Evolutionary conservation across 495 filamentous ascomycete species (phyloP), one percentile per base, ranked within the genome.

Genomic region (Penicillium desertorum): DNA sequence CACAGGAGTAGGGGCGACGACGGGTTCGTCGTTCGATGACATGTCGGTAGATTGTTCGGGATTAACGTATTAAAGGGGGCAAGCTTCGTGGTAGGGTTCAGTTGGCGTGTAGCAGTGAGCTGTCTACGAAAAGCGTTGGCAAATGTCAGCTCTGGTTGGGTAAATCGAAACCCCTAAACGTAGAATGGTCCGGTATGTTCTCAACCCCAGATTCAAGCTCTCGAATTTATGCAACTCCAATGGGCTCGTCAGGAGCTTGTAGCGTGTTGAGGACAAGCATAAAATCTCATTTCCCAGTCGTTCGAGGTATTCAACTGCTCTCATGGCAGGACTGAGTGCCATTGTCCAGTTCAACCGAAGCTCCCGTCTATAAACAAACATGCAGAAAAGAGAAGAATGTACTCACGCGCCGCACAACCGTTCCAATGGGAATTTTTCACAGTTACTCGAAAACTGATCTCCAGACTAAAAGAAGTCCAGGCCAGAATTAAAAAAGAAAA

Each of bases 1-100:
- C 34, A 46, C 32, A n/a, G 53, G 59, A 43, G 60, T 47, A 50
- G 70, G 50, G 17, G 53, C 53, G 16, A 47, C 20, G 22, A 75
- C 46, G 17, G 75, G 68, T 45, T 75, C 75, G 46, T 75, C 75
- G 20, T 65, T 71, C 3, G 75, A 73, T n/a, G 73, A 65, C 75
- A 77, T 77, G 3, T 51, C 54, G 45, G 17, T 29, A 46, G 56
- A 51, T 59, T 51, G 57, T 20, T 51, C 19, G 29, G 25, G 8
- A 54, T 59, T 57, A 51, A 37, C 43, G 51, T 48, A 54, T 58
- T 48, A 43, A 45, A 45, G 5, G 9, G 16, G 37, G 41, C 43
- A 47, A 39, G 32, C 22, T 45, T 27, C 23, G 22, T 4, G 29
- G 17, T 25, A 22, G 27, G 32, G 32, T 55, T 30, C 30, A 49